Percentiles rank a stretch among this genome's conserved stretches.
These are phyloP conservation scores for Pythium chondricola DNA, from an alignment of 352 stramenopile species.

Conservation along the genomic window DNA sequence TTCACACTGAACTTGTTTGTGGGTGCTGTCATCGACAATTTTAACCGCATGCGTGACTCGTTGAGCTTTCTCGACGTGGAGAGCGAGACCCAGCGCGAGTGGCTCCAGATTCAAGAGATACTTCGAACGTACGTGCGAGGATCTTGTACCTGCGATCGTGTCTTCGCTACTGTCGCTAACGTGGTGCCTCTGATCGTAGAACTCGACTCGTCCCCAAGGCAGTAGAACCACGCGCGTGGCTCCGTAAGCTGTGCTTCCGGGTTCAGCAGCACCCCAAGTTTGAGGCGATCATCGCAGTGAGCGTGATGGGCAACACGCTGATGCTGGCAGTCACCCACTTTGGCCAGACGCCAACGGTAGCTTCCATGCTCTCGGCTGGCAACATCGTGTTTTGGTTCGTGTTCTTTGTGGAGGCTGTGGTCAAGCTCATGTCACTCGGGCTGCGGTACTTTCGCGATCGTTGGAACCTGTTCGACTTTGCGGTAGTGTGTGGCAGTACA, in stretches of 20 bases:
- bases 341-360: constrained; percentile 16
- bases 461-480: constrained; percentile 74
- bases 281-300: constrained; percentile 24
- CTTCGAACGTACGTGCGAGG: constrained; percentile 22
- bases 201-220: constrained; percentile 24
- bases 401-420: constrained; percentile 46
- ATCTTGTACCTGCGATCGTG: constrained; percentile 42
- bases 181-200: constrained; percentile 3
- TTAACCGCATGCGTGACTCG: constrained; percentile 53
- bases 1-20: constrained; percentile 89
- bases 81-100: constrained; percentile 67
- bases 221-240: constrained; percentile 15
- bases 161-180: too few relatives aligned
- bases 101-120: constrained; percentile 45
- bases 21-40: constrained; percentile 86
- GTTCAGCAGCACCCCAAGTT: constrained; percentile 29
- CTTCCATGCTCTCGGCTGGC: constrained; percentile 11
- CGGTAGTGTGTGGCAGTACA: constrained; percentile 38
- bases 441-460: constrained; percentile 46
- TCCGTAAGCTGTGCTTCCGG: constrained; percentile 22
- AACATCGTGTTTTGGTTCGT: constrained; percentile 50
- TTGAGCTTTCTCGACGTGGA: constrained; percentile 30
- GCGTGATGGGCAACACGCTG: constrained; percentile 34
- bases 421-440: constrained; percentile 65
- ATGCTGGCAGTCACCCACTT: constrained; percentile 39